Evolutionary conservation across 495 filamentous ascomycete genomes (phyloP).

Genomic region (Talaromyces liani): DNA sequence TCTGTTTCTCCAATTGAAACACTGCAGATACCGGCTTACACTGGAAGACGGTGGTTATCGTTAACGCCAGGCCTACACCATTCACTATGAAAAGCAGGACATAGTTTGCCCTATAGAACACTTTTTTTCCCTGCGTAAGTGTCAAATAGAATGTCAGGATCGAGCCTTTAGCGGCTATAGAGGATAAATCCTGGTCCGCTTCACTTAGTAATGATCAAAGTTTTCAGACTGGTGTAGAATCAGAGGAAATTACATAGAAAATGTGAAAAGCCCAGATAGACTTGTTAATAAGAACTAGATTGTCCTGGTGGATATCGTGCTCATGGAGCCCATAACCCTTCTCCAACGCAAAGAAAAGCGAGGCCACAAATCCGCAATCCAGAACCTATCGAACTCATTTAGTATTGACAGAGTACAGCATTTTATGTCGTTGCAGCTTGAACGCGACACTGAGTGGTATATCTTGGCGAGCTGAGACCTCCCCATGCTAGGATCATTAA

Average conservation of each 20-base stretch:
- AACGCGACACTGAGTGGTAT: neutral
- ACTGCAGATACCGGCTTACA: conserved; percentile 54
- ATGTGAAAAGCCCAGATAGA: neutral
- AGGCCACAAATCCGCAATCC: neutral
- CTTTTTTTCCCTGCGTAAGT: conserved; percentile 53
- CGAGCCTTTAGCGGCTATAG: conserved; percentile 51
- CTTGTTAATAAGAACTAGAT: neutral
- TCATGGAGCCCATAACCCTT: conserved; percentile 1
- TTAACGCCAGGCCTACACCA: conserved; percentile 56
- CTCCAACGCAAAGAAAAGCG: neutral
- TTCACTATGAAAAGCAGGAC: conserved; percentile 55
- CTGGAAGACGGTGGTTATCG: conserved; percentile 67
- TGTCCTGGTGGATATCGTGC: neutral
- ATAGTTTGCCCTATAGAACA: conserved; percentile 54
- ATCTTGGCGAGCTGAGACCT: neutral
- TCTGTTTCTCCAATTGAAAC: conserved; percentile 33
- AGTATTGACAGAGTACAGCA: neutral
- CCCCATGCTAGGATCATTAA: conserved; percentile 4
- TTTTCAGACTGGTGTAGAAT: neutral
- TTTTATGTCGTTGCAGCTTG: neutral
- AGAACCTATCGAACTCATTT: neutral
- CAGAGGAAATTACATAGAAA: neutral
- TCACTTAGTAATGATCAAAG: neutral
- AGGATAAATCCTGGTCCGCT: neutral
- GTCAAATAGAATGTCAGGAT: conserved; percentile 67